Conservation (phyloP, 805 yeast genomes). For the Candida sithepensis region DNA sequence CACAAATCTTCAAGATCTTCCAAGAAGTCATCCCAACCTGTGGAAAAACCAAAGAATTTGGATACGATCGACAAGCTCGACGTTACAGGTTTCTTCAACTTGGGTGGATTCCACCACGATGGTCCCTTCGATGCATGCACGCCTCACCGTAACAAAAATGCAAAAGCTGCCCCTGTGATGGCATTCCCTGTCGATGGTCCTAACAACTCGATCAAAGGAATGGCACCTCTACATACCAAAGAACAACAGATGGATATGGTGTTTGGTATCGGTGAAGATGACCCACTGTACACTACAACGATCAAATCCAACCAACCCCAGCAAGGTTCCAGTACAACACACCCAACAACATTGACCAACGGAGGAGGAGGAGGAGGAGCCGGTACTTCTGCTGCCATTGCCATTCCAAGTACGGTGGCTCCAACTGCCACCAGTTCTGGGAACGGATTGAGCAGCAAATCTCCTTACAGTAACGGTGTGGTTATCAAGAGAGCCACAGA, state of each 20-base stretch:
- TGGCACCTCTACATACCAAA: constrained; percentile 50
- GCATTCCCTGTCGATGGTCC: constrained; percentile 98
- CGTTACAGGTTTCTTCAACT: constrained; percentile 91
- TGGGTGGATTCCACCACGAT: constrained; percentile 94
- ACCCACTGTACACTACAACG: constrained; percentile 31
- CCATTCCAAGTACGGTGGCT: not conserved
- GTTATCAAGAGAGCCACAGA: constrained; percentile 27
- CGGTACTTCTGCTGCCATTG: not conserved
- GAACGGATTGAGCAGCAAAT: constrained; percentile 2
- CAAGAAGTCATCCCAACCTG: constrained; percentile 38
- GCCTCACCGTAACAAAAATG: constrained; percentile 83
- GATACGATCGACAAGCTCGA: constrained; percentile 95
- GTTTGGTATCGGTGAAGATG: constrained; percentile 66
- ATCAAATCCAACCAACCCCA: constrained; percentile 2
- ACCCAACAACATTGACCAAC: not conserved
- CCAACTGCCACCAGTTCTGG: constrained; percentile 9
- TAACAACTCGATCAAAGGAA: constrained; percentile 76
- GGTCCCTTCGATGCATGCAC: constrained; percentile 99
- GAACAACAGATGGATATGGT: constrained; percentile 68
- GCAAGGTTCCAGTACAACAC: not conserved
- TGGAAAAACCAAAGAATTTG: constrained; percentile 63
- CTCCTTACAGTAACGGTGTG: constrained; percentile 30
- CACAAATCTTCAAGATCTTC: constrained; percentile 27
- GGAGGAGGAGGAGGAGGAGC: no score
- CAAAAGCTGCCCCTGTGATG: constrained; percentile 79